Percentiles rank a stretch among this genome's conserved stretches.
Conservation (phyloP, 805 yeast species). For the Candida nemodendra region DNA sequence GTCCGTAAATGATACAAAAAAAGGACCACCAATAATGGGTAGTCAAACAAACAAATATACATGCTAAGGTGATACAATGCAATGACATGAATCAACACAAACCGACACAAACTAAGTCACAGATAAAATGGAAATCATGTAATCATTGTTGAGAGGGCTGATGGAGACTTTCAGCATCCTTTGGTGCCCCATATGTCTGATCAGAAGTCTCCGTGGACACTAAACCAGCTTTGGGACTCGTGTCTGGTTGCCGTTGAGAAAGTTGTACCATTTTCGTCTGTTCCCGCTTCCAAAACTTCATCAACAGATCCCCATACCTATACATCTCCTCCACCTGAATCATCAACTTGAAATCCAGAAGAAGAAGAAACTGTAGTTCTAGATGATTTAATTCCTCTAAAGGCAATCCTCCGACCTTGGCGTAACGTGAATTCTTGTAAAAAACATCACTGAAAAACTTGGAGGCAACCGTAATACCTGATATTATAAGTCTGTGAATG, state of each 20-base stretch:
- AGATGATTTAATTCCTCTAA: conserved; percentile 88
- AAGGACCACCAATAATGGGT: background rate
- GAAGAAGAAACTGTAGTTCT: conserved; percentile 82
- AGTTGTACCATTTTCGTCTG: conserved; percentile 37
- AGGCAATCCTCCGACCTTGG: conserved; percentile 94
- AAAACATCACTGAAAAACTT: conserved; percentile 94
- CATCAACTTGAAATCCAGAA: conserved; percentile 83
- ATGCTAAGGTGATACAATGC: conserved; percentile 8
- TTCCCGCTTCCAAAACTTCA: conserved; percentile 82
- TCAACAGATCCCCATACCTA: conserved; percentile 80
- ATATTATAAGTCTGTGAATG: conserved; percentile 88
- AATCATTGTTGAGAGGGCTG: too few relatives aligned
- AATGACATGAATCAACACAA: conserved; percentile 4
- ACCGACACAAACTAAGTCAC: conserved; percentile 1
- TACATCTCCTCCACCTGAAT: conserved; percentile 89
- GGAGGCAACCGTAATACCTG: conserved; percentile 93
- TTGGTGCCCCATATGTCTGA: too few relatives aligned
- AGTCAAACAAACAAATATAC: conserved; percentile 4
- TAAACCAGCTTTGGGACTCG: background rate
- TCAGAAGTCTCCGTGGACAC: too few relatives aligned
- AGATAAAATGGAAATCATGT: too few relatives aligned
- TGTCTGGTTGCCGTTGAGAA: conserved; percentile 8
- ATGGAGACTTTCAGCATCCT: too few relatives aligned
- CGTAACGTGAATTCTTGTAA: conserved; percentile 90
- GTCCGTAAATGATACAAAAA: background rate